Evolutionary conservation across 257 asterid genomes (phyloP), one percentile per base, ranked within the genome.

Genomic region (Solanum neorickii): DNA sequence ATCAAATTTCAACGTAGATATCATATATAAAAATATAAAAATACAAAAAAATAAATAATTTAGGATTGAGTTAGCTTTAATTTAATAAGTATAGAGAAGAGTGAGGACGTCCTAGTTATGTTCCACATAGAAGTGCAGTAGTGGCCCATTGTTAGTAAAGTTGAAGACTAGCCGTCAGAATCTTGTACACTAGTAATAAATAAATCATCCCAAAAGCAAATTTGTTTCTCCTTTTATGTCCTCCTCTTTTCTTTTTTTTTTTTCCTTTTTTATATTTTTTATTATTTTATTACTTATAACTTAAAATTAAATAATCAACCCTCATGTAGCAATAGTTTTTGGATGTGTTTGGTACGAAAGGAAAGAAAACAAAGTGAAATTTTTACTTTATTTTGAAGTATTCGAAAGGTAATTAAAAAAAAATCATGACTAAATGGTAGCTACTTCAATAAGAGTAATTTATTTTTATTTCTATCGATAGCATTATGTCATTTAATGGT

Each of bases 1-100:
- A n/a, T 25, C 2, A 1, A 0, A 14, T 12, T 5, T 3, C 0
- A 2, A 12, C 5, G 12, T 1, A 6, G 5, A 12, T 25, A 60
- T 0, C 70, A 11, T 4, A n/a, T 11, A n/a, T 12, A 11, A 65
- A 62, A 65, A 2, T 16, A 16, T 21, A 52, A 52, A 52, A 52
- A 52, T 9, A 65, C 5, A 25, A 8, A 8, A 14, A 70, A 3
- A 21, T 16, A 18, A 6, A 6, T 16, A 5, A 52, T 72, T 72
- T 73, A 33, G 21, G 82, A 39, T 39, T 75, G 56, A 4, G 6
- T 37, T 74, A 39, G 13, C 59, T 41, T 41, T n/a, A 75, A 41
- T 35, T 35, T 1, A 5, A 35, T 35, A 35, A 35, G 3, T 39
- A 12, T 12, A 0, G 60, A 41, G 35, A 35, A 35, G 39, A 35